Percentiles rank a stretch among this genome's conserved stretches.
Evolutionary conservation across 116 monocot genomes (phyloP).

Genomic region (Cymodocea nodosa): DNA sequence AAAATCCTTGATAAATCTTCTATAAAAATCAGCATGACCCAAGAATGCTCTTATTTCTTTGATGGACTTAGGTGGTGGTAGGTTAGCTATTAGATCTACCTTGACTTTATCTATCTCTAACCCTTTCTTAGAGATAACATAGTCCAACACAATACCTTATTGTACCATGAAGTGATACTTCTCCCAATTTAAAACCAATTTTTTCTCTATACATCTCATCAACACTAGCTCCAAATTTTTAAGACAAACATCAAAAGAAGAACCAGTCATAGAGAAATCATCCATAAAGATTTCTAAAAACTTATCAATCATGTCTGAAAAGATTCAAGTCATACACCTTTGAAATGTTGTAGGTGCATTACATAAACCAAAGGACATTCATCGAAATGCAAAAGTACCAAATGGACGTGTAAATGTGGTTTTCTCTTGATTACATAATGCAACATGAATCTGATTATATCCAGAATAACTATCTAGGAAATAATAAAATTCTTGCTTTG

Average conservation of each 20-base stretch:
- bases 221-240: background rate
- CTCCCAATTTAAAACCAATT: background rate
- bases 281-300: too few relatives aligned
- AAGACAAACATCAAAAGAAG: background rate
- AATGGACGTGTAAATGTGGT: too few relatives aligned
- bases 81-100: background rate
- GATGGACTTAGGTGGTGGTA: background rate
- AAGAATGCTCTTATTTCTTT: too few relatives aligned
- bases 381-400: too few relatives aligned
- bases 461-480: too few relatives aligned
- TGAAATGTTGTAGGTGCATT: too few relatives aligned
- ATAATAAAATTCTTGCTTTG: too few relatives aligned
- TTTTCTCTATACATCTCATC: background rate
- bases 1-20: background rate
- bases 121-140: background rate
- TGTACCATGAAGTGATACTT: background rate
- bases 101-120: background rate
- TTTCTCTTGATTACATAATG: too few relatives aligned
- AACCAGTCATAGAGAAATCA: background rate
- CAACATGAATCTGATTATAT: too few relatives aligned
- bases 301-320: too few relatives aligned
- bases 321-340: too few relatives aligned
- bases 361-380: background rate
- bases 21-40: background rate
- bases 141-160: background rate